Evolutionary conservation across 306 rosid species (phyloP).

Genomic region (Cicer chorassanicum): DNA sequence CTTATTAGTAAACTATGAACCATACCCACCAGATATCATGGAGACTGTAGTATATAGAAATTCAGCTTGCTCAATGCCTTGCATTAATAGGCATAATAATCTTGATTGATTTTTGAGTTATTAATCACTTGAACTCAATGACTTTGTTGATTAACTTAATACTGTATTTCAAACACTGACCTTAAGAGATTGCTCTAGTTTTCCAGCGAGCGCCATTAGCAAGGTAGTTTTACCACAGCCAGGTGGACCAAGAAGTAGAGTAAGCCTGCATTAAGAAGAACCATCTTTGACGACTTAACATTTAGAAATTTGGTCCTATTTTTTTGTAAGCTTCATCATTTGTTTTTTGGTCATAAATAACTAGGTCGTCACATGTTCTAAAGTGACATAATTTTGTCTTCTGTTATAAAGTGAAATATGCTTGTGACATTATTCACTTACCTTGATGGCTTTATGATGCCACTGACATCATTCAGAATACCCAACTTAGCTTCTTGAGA

Average conservation of each 20-base stretch:
- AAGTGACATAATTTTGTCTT: not conserved
- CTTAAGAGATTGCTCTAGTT: slow-evolving; percentile 58
- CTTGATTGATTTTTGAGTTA: slow-evolving; percentile 28
- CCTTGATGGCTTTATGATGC: slow-evolving; percentile 66
- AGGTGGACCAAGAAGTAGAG: slow-evolving; percentile 70
- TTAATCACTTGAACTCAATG: slow-evolving; percentile 22
- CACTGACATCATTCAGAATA: slow-evolving; percentile 65
- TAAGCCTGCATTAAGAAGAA: slow-evolving; percentile 61
- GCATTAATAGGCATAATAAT: slow-evolving; percentile 28
- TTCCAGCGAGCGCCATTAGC: slow-evolving; percentile 62
- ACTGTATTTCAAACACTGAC: slow-evolving; percentile 45
- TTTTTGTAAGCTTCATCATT: slow-evolving; percentile 19
- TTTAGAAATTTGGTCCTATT: slow-evolving; percentile 17
- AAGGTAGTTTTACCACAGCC: slow-evolving; percentile 65
- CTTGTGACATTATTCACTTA: slow-evolving; percentile 33
- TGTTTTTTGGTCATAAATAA: slow-evolving; percentile 4
- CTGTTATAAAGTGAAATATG: not conserved
- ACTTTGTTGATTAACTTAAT: slow-evolving; percentile 17
- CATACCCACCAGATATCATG: not conserved
- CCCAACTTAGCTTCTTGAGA: slow-evolving; percentile 51
- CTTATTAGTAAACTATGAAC: no score
- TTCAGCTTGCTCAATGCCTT: slow-evolving; percentile 29
- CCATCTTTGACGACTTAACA: slow-evolving; percentile 40
- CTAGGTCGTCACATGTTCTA: not conserved
- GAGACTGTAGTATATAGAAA: slow-evolving; percentile 14